phyloP scores from a whole-genome alignment of 2,329 filamentous ascomycete species.

The Sporothrix mexicana region DNA sequence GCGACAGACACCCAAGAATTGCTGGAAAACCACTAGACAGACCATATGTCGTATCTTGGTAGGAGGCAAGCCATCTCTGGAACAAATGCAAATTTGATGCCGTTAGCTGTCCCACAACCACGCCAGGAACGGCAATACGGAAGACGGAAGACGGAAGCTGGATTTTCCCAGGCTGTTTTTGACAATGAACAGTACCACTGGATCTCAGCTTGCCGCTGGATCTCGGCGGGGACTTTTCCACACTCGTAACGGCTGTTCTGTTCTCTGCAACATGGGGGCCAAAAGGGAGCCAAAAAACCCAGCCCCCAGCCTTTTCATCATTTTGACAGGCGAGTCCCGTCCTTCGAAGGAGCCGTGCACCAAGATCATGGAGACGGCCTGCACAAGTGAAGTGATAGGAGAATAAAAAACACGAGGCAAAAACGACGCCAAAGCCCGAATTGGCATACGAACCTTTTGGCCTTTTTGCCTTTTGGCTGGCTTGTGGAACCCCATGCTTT shows the following conservation, averaged over 20 bases:
- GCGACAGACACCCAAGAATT: too few relatives aligned
- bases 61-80: background rate
- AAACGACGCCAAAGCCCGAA: background rate
- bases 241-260: background rate
- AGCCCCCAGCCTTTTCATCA: background rate
- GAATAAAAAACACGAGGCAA: background rate
- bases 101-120: background rate
- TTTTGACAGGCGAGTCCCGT: background rate
- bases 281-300: background rate
- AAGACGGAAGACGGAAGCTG: background rate
- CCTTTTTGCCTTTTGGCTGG: too few relatives aligned
- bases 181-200: background rate
- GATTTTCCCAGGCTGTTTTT: too few relatives aligned
- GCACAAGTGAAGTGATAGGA: background rate
- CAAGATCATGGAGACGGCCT: background rate
- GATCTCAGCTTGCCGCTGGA: background rate
- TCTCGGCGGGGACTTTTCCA: background rate
- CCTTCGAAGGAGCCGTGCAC: background rate
- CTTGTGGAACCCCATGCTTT: too few relatives aligned
- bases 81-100: background rate
- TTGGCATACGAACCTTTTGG: background rate
- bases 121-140: background rate
- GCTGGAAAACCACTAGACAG: background rate
- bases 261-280: constrained; percentile 6
- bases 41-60: background rate